Evolutionary conservation across 768 basidiomycete genomes (phyloP).

Genomic region (Trametes punicea): DNA sequence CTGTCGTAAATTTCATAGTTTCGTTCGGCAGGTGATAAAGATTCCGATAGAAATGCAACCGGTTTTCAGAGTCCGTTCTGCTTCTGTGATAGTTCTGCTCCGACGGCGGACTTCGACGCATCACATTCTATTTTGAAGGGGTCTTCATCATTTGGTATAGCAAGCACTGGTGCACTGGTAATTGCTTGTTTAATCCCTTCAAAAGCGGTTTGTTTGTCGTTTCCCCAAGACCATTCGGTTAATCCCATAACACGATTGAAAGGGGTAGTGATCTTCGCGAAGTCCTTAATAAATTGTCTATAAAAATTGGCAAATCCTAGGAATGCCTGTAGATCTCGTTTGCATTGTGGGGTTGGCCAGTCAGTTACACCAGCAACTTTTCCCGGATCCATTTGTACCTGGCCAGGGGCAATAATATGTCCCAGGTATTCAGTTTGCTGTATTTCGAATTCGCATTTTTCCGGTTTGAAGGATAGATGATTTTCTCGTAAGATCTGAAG

Average conservation of each 20-base stretch:
- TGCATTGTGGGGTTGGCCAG: conserved; percentile 28
- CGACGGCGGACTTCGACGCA: conserved; percentile 27
- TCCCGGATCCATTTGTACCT: conserved; percentile 31
- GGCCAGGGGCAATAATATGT: conserved; percentile 23
- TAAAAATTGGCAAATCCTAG: conserved; percentile 34
- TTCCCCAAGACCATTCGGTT: background rate
- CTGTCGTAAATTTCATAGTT: conserved; percentile 35
- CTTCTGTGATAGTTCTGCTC: conserved; percentile 29
- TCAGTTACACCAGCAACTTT: conserved; percentile 32
- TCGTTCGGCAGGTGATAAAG: conserved; percentile 22
- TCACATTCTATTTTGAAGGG: conserved; percentile 21
- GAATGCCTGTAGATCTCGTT: conserved; percentile 27
- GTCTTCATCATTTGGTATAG: conserved; percentile 5
- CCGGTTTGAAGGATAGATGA: conserved; percentile 35
- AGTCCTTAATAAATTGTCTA: conserved; percentile 30
- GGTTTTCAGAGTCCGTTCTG: conserved; percentile 12
- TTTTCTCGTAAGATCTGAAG: conserved; percentile 29
- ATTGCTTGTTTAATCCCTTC: background rate
- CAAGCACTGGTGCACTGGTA: conserved; percentile 8
- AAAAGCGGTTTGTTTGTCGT: background rate
- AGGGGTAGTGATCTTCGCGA: conserved; percentile 24
- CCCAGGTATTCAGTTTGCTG: conserved; percentile 32
- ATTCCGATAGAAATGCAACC: conserved; percentile 13
- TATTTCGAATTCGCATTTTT: conserved; percentile 36
- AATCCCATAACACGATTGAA: conserved; percentile 14